Evolutionary conservation across 495 filamentous ascomycete genomes (phyloP).

Genomic region (Bryoglossum gracile): DNA sequence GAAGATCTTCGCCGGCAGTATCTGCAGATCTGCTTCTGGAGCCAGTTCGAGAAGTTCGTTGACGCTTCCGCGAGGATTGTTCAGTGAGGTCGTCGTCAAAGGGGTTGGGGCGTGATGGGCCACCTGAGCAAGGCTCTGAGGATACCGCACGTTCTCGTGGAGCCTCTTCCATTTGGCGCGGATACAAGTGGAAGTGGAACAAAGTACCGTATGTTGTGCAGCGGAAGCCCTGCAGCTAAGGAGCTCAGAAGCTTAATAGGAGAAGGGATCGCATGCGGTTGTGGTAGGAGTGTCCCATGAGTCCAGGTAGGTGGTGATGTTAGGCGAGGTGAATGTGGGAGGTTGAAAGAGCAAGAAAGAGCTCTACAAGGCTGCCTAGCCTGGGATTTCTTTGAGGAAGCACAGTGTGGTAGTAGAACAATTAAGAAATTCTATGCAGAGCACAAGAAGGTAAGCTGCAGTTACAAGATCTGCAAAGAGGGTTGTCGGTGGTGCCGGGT

Average conservation of each 20-base stretch:
- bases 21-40: slow-evolving; percentile 25
- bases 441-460: no score
- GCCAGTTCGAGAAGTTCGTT: slow-evolving; percentile 24
- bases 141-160: slow-evolving; percentile 49
- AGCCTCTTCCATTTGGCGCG: slow-evolving; percentile 45
- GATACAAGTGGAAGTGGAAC: no score
- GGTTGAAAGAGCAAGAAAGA: no score
- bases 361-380: no score
- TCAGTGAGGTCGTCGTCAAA: slow-evolving; percentile 47
- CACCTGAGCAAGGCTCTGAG: slow-evolving; percentile 52
- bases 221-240: slow-evolving; percentile 17
- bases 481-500: no score
- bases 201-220: neutral
- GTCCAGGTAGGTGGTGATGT: no score
- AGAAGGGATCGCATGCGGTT: slow-evolving; percentile 4
- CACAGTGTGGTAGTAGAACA: no score
- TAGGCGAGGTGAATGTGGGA: no score
- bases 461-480: no score
- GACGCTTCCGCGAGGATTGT: slow-evolving; percentile 44
- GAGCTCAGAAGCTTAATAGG: slow-evolving; percentile 17
- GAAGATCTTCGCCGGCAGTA: slow-evolving; percentile 8
- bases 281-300: neutral
- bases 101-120: slow-evolving; percentile 48
- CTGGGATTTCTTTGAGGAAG: no score
- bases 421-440: no score